Evolutionary conservation across 2,329 filamentous ascomycete species (phyloP).

Genomic region (Fusarium kyushuense): DNA sequence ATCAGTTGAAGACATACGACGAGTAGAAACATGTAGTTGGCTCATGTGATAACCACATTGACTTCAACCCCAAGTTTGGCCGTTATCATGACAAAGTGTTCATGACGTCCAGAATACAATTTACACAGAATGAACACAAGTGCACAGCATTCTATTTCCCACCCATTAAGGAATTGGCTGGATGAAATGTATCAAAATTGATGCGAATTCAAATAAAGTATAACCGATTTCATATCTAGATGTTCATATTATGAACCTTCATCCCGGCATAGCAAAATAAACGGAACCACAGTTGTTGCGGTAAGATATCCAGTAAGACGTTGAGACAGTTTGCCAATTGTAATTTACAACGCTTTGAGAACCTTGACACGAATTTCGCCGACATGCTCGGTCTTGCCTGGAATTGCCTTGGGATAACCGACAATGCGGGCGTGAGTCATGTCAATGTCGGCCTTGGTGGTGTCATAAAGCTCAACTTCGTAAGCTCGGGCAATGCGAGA

Average conservation of each 20-base stretch:
- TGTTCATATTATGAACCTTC: background rate
- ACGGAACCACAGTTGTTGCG: background rate
- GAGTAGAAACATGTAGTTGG: background rate
- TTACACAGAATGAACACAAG: background rate
- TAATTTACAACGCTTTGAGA: background rate
- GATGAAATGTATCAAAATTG: background rate
- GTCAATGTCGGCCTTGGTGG: background rate
- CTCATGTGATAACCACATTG: no score
- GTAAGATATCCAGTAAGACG: background rate
- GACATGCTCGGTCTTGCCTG: background rate
- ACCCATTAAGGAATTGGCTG: rapidly evolving
- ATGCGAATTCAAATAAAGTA: background rate
- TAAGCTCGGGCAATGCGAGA: background rate
- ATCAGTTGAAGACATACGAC: background rate
- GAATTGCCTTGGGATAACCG: constrained; percentile 1
- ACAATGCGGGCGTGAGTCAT: constrained; percentile 3
- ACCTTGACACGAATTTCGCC: background rate
- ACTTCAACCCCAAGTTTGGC: no score
- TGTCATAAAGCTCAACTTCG: background rate
- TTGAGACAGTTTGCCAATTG: background rate
- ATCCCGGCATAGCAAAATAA: background rate
- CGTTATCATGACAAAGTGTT: no score
- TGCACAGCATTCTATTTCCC: background rate
- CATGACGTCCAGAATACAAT: no score
- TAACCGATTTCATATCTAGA: background rate